A percentile compares a stretch with the other conserved stretches of the same genome.
Evolutionary conservation across 768 basidiomycete genomes (phyloP).

Genomic region (Tulasnella sp.): DNA sequence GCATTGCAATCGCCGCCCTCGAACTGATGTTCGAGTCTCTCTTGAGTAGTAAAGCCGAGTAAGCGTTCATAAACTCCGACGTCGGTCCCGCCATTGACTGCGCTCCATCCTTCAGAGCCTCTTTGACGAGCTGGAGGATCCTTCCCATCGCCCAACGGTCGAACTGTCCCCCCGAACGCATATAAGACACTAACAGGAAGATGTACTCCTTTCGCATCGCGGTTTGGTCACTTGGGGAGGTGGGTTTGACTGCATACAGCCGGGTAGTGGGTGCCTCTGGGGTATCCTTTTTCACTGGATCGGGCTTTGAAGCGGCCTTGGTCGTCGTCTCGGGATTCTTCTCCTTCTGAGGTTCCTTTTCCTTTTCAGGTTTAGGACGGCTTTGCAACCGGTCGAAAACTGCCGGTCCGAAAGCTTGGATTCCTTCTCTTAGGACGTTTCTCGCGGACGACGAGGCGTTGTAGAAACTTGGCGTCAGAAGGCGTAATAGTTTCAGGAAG

Average conservation of each 20-base stretch:
- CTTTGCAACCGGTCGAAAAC: slow-evolving; percentile 39
- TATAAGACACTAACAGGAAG: slow-evolving; percentile 34
- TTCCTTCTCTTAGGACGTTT: slow-evolving; percentile 59
- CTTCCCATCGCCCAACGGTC: slow-evolving; percentile 28
- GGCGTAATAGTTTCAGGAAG: slow-evolving; percentile 61
- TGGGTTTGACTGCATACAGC: slow-evolving; percentile 44
- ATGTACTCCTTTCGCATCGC: slow-evolving; percentile 67
- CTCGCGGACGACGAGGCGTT: slow-evolving; percentile 53
- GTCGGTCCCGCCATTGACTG: slow-evolving; percentile 43
- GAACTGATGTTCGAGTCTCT: slow-evolving; percentile 40
- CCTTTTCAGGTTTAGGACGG: slow-evolving; percentile 15
- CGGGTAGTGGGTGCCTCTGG: not conserved
- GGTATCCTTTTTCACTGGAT: not conserved
- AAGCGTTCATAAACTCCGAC: slow-evolving; percentile 54
- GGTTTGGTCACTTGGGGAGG: slow-evolving; percentile 51
- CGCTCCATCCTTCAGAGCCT: slow-evolving; percentile 52
- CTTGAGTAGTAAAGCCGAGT: slow-evolving; percentile 52
- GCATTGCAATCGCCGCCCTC: slow-evolving; percentile 52
- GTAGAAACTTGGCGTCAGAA: slow-evolving; percentile 56
- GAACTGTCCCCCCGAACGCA: slow-evolving; percentile 33
- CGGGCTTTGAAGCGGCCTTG: not conserved
- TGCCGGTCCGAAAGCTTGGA: slow-evolving; percentile 61
- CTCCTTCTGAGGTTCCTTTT: slow-evolving; percentile 10
- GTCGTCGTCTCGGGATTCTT: not conserved
- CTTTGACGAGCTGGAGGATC: slow-evolving; percentile 53